Conservation (phyloP, 106 monocot genomes). For the Allium cepa region DNA sequence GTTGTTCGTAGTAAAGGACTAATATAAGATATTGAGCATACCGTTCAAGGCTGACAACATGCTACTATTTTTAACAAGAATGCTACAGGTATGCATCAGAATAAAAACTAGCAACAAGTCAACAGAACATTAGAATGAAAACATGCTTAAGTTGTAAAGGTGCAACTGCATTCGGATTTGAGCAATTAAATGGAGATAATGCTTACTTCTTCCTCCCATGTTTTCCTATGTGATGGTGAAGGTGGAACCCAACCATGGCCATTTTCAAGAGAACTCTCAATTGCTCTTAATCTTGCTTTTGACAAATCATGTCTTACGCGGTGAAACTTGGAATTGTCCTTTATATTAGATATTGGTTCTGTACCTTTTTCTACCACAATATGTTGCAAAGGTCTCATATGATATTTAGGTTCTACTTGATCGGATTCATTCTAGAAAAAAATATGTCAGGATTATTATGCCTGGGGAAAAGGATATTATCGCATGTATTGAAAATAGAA, state of each 20-base stretch:
- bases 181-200: too few relatives aligned
- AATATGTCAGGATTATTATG: not conserved
- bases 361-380: slow-evolving; percentile 46
- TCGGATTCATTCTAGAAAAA: slow-evolving; percentile 36
- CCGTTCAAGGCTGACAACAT: too few relatives aligned
- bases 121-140: too few relatives aligned
- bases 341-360: slow-evolving; percentile 46
- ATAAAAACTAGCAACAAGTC: too few relatives aligned
- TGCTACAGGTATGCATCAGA: too few relatives aligned
- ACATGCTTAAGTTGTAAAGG: too few relatives aligned
- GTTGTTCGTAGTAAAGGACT: too few relatives aligned
- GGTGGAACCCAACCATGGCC: slow-evolving; percentile 76
- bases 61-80: too few relatives aligned
- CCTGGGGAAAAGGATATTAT: not conserved
- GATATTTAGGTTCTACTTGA: slow-evolving; percentile 18
- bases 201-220: slow-evolving; percentile 98
- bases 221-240: slow-evolving; percentile 75
- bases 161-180: too few relatives aligned
- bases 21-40: too few relatives aligned
- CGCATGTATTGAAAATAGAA: not conserved
- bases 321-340: slow-evolving; percentile 38
- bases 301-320: slow-evolving; percentile 78
- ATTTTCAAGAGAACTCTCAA: slow-evolving; percentile 91
- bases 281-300: slow-evolving; percentile 64
- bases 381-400: slow-evolving; percentile 32